Conservation (phyloP, 208 protist species). For the Willaertia magna region DNA sequence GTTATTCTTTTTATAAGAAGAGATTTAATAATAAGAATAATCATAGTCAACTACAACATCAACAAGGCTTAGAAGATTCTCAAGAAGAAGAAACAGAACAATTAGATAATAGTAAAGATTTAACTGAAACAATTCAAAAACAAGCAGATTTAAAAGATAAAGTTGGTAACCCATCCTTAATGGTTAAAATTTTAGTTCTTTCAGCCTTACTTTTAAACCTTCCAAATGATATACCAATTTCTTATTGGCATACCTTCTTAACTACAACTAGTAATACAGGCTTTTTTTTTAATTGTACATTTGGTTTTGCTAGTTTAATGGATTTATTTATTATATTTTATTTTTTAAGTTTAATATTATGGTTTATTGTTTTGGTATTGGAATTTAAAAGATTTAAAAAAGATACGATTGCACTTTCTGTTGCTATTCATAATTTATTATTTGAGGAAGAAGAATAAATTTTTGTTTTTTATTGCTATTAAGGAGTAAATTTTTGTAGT, state of each 20-base stretch:
- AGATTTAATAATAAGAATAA: neutral
- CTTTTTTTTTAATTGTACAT: neutral
- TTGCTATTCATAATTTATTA: neutral
- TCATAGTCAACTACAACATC: neutral
- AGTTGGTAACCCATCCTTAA: neutral
- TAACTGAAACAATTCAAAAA: too few species aligned
- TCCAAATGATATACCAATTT: neutral
- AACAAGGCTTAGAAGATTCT: neutral
- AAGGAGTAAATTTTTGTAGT: too few species aligned
- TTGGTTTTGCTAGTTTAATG: neutral
- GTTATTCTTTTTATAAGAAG: neutral
- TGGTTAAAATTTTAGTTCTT: neutral
- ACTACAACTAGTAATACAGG: neutral
- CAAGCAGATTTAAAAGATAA: too few species aligned
- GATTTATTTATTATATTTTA: neutral
- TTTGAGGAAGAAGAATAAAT: too few species aligned
- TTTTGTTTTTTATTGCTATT: too few species aligned
- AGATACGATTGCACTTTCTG: neutral
- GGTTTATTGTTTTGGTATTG: neutral
- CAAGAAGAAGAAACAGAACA: too few species aligned
- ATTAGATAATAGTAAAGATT: too few species aligned
- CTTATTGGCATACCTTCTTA: neutral
- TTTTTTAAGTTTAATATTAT: neutral
- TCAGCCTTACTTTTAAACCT: neutral
- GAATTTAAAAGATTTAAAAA: neutral